Percentiles rank a stretch among this genome's conserved stretches.
phyloP scores from a whole-genome alignment of 345 rosid genomes.

The Melaleuca quinquenervia region DNA sequence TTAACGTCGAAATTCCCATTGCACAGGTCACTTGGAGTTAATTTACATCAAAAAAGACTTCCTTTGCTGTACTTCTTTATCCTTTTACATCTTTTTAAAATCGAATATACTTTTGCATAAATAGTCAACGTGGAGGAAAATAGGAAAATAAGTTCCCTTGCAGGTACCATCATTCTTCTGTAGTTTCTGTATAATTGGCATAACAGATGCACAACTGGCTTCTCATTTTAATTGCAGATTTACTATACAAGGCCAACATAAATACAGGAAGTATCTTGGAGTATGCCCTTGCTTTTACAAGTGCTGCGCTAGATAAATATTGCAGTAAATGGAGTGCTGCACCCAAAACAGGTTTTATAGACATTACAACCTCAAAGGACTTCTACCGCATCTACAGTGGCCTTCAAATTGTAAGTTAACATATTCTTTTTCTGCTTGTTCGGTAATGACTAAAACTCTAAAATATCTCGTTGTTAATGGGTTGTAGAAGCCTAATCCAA shows the following conservation, averaged over 20 bases:
- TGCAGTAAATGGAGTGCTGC: constrained; percentile 94
- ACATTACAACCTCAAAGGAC: constrained; percentile 93
- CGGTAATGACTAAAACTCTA: neutral
- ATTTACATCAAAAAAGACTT: neutral
- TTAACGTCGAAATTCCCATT: neutral
- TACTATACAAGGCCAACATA: constrained; percentile 87
- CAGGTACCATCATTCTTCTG: neutral
- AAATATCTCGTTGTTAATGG: neutral
- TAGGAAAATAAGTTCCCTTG: neutral
- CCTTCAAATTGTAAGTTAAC: constrained; percentile 76
- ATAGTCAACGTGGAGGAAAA: neutral
- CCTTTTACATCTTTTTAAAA: neutral
- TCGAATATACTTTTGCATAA: neutral
- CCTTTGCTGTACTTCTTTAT: neutral
- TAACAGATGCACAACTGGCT: neutral
- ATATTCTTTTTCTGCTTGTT: neutral
- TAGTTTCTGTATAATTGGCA: neutral
- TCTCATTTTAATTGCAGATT: constrained; percentile 38
- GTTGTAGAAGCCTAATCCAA: neutral
- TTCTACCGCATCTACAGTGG: constrained; percentile 91
- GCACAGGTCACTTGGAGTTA: neutral
- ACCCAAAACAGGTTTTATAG: constrained; percentile 93
- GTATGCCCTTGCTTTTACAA: constrained; percentile 96
- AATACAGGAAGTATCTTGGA: constrained; percentile 88
- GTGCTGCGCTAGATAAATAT: constrained; percentile 88